Conservation (phyloP, 345 rosid species). For the Gossypium anomalum region DNA sequence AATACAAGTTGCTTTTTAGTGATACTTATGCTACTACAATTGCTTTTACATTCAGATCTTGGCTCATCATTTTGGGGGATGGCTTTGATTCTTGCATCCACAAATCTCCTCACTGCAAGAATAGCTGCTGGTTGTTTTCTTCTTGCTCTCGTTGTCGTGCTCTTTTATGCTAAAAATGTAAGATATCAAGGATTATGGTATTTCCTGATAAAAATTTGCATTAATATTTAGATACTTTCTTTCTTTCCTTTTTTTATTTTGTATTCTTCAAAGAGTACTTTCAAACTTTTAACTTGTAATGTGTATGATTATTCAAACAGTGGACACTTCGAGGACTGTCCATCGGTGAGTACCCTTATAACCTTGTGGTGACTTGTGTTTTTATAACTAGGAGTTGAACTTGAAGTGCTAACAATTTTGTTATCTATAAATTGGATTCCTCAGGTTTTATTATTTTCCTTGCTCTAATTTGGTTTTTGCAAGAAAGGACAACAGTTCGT, state of each 20-base stretch:
- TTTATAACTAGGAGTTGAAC: background rate
- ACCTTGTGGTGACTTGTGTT: background rate
- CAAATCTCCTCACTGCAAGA: constrained; percentile 79
- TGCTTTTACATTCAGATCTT: constrained; percentile 52
- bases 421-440: constrained; percentile 3
- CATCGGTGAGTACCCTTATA: constrained; percentile 50
- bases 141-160: constrained; percentile 74
- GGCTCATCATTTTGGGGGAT: constrained; percentile 99
- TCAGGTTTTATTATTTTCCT: constrained; percentile 87
- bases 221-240: background rate
- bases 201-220: background rate
- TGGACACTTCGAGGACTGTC: constrained; percentile 97
- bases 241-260: background rate
- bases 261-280: constrained; percentile 6
- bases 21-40: constrained; percentile 4
- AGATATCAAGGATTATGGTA: constrained; percentile 22
- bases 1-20: background rate
- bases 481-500: constrained; percentile 68
- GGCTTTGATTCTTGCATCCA: constrained; percentile 91
- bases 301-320: constrained; percentile 36
- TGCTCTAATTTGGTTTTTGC: constrained; percentile 78
- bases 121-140: constrained; percentile 85
- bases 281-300: constrained; percentile 12
- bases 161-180: constrained; percentile 88
- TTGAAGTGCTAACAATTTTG: constrained; percentile 6